These are phyloP conservation scores for Phalaenopsis equestris DNA, from an alignment of 106 monocot genomes.

Conservation along the genomic window DNA sequence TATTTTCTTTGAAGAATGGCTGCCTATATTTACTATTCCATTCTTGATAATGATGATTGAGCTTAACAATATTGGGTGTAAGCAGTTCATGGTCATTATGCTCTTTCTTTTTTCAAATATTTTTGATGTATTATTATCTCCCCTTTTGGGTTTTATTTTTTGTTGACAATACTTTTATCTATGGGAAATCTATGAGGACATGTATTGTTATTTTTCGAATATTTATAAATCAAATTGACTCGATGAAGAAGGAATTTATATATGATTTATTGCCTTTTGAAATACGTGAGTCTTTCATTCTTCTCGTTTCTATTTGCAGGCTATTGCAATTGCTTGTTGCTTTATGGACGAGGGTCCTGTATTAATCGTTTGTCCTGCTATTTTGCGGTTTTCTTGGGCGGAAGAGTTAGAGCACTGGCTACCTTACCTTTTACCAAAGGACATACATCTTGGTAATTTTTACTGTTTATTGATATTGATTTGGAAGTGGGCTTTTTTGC, in stretches of 20 bases:
- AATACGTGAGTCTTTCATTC: neutral
- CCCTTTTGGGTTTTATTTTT: neutral
- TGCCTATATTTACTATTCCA: neutral
- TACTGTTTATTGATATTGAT: neutral
- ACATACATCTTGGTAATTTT: constrained; percentile 87
- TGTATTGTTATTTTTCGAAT: neutral
- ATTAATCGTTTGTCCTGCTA: constrained; percentile 88
- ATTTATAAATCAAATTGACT: neutral
- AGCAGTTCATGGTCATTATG: neutral
- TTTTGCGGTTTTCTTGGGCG: constrained; percentile 93
- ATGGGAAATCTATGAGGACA: neutral
- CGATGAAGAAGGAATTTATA: neutral
- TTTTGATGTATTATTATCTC: neutral
- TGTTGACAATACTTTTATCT: neutral
- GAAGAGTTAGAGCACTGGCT: constrained; percentile 95
- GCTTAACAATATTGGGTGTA: neutral
- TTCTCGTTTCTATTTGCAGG: constrained; percentile 37
- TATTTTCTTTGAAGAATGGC: neutral
- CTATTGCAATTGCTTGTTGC: constrained; percentile 85
- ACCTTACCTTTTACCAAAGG: constrained; percentile 70
- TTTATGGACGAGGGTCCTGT: constrained; percentile 65
- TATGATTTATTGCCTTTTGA: neutral
- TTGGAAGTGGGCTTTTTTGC: neutral
- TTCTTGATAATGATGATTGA: neutral
- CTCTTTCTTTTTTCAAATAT: neutral